Evolutionary conservation across 495 filamentous ascomycete genomes (phyloP).

Genomic region (Friedmanniomyces simplex): DNA sequence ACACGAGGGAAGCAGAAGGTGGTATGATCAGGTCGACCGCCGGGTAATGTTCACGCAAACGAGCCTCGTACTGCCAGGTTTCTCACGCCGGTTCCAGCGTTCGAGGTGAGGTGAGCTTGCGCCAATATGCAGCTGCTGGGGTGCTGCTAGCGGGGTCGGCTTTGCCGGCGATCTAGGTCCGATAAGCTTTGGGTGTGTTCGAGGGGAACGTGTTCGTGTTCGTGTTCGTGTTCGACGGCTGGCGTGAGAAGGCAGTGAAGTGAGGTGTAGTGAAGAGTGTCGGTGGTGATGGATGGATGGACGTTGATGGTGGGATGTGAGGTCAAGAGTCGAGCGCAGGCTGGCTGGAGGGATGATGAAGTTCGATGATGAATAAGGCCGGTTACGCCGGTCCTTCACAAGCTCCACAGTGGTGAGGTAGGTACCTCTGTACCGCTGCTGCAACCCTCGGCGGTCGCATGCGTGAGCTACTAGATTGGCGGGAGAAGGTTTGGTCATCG

Average conservation of each 20-base stretch:
- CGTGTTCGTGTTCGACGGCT: background rate
- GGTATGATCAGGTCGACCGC: background rate
- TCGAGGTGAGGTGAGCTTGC: background rate
- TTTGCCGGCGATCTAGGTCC: background rate
- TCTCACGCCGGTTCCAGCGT: no score
- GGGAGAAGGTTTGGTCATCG: background rate
- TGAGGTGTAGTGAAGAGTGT: background rate
- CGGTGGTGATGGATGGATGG: no score
- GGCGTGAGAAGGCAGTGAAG: background rate
- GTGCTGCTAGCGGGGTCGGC: background rate
- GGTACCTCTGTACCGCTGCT: background rate
- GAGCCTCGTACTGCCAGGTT: background rate
- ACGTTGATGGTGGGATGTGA: background rate
- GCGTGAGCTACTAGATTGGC: background rate
- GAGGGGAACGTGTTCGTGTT: no score
- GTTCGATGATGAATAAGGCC: no score
- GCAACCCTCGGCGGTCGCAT: background rate
- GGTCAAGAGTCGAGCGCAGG: no score
- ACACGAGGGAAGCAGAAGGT: background rate
- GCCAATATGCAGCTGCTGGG: background rate
- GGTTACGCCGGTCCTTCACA: no score
- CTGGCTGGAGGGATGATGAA: no score
- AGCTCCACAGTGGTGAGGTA: no score
- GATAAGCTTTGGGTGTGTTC: background rate
- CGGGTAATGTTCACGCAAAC: background rate